A percentile compares a stretch with the other conserved stretches of the same genome.
Conservation (phyloP, 2,329 filamentous ascomycete genomes). For the Colletotrichum lupini region DNA sequence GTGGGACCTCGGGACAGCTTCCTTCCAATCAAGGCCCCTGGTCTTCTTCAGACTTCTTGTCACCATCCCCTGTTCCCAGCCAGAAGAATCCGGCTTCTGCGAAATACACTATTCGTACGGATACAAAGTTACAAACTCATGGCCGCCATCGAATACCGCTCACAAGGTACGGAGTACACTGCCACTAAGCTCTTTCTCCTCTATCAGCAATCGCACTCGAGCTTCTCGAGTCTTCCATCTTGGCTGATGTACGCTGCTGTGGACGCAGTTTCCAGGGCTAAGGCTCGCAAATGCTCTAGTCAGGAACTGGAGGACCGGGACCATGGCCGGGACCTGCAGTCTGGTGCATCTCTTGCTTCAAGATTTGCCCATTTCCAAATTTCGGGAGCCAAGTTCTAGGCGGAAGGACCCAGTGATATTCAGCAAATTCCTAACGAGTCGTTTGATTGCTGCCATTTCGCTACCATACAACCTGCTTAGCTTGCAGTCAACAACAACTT, state of each 20-base stretch:
- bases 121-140: neutral
- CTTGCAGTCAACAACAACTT: neutral
- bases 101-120: neutral
- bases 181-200: neutral
- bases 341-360: constrained; percentile 10
- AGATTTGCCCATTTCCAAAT: constrained; percentile 4
- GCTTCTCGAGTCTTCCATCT: constrained; percentile 10
- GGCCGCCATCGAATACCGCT: neutral
- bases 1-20: constrained; percentile 10
- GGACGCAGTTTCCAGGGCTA: neutral
- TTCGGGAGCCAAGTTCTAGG: constrained; percentile 4
- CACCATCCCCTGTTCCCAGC: neutral
- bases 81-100: neutral
- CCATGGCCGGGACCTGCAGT: constrained; percentile 3
- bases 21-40: constrained; percentile 10
- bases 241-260: constrained; percentile 4
- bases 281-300: neutral
- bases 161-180: neutral
- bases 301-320: constrained; percentile 6
- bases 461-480: neutral
- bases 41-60: neutral
- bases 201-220: neutral
- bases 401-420: neutral
- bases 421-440: neutral
- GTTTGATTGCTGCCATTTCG: constrained; percentile 26